These are phyloP conservation scores for Tubosaeta sp. DNA, from an alignment of 768 basidiomycete genomes.

Conservation along the genomic window DNA sequence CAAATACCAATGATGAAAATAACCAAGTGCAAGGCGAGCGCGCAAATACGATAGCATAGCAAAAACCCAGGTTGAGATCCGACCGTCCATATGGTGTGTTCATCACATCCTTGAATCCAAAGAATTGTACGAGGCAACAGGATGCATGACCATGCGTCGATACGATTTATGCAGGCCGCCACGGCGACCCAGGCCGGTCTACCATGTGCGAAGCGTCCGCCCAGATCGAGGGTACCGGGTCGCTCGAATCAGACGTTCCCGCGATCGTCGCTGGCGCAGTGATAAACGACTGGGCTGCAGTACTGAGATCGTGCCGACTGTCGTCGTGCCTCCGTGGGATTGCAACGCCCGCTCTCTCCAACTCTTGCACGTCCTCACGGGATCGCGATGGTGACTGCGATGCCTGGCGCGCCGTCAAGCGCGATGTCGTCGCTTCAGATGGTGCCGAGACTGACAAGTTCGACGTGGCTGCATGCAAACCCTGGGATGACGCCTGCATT, in stretches of 20 bases:
- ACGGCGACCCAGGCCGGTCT: constrained; percentile 35
- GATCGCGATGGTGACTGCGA: constrained; percentile 8
- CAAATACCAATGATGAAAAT: not conserved
- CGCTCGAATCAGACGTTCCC: constrained; percentile 51
- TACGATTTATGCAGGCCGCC: constrained; percentile 36
- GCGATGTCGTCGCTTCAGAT: constrained; percentile 24
- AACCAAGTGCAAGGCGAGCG: not conserved
- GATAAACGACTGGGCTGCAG: constrained; percentile 64
- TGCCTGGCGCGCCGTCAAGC: constrained; percentile 16
- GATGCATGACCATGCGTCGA: not conserved
- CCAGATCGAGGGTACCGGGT: constrained; percentile 46
- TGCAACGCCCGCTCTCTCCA: constrained; percentile 20
- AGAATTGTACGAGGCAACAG: not conserved
- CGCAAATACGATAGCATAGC: not conserved
- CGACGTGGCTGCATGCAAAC: constrained; percentile 16
- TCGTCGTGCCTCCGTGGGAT: constrained; percentile 28
- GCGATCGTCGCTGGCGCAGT: constrained; percentile 60
- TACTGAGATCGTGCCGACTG: constrained; percentile 61
- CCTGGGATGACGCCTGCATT: constrained; percentile 19
- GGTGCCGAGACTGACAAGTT: constrained; percentile 22
- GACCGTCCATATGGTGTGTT: constrained; percentile 3
- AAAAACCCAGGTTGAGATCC: constrained; percentile 2
- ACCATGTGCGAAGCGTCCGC: constrained; percentile 41
- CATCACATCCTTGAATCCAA: not conserved
- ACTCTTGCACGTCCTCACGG: not conserved